A percentile compares a stretch with the other conserved stretches of the same genome.
Evolutionary conservation across 148 eudicot species (phyloP).

Genomic region (Polygonum maritimum): DNA sequence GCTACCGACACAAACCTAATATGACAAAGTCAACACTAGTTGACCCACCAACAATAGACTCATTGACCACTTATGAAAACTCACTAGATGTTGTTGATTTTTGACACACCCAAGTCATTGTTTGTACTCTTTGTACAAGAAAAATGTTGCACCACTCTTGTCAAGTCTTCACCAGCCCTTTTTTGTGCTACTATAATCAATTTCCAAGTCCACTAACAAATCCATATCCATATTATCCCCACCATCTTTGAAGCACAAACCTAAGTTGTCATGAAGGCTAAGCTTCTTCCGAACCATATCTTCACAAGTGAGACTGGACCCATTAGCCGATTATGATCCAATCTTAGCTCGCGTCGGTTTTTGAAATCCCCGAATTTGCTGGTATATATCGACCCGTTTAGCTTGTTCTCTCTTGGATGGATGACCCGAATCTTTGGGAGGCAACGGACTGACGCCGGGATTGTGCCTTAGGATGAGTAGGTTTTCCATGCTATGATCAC

Average conservation of each 20-base stretch:
- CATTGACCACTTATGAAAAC: slow-evolving; percentile 1
- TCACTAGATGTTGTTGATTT: not conserved
- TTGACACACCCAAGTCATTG: not conserved
- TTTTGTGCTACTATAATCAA: slow-evolving; percentile 7
- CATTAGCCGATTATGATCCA: slow-evolving; percentile 47
- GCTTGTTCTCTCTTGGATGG: slow-evolving; percentile 52
- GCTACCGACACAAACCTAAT: not conserved
- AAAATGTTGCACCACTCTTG: not conserved
- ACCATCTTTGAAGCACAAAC: slow-evolving; percentile 55
- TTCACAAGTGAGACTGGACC: slow-evolving; percentile 66
- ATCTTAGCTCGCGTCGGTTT: slow-evolving; percentile 56
- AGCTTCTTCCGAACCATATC: slow-evolving; percentile 75
- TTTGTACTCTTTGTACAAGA: not conserved
- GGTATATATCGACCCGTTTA: slow-evolving; percentile 85
- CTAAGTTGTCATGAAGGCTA: slow-evolving; percentile 57
- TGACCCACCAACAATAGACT: slow-evolving; percentile 3
- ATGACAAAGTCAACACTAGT: not conserved
- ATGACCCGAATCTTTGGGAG: slow-evolving; percentile 59
- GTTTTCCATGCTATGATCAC: no score
- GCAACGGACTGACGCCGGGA: slow-evolving; percentile 53
- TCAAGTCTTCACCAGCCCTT: not conserved
- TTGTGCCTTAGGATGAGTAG: slow-evolving; percentile 58
- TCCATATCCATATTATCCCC: not conserved
- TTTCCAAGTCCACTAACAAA: not conserved
- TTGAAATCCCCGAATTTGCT: slow-evolving; percentile 28